phyloP scores from a whole-genome alignment of 2,329 filamentous ascomycete genomes.

The Scedosporium minutisporum region DNA sequence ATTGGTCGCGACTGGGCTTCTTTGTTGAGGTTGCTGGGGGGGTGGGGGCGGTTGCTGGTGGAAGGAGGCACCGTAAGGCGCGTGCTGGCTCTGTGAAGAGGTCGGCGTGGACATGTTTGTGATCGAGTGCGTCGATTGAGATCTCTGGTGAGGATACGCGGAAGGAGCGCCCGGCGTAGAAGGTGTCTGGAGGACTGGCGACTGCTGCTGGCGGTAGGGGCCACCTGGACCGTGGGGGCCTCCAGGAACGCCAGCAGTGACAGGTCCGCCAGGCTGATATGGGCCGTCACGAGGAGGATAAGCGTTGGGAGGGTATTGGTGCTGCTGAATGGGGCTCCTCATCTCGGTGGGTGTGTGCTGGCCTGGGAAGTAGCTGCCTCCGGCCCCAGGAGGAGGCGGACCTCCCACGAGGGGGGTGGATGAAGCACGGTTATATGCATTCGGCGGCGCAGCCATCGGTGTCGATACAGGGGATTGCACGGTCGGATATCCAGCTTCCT shows the following conservation, averaged over 20 bases:
- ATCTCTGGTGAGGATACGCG: constrained; percentile 25
- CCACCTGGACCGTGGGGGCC: constrained; percentile 2
- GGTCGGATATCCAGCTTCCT: not conserved
- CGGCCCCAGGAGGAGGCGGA: not conserved
- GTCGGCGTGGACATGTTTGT: constrained; percentile 44
- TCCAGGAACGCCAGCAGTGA: not conserved
- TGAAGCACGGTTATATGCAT: not conserved
- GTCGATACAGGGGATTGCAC: not conserved
- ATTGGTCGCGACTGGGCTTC: constrained; percentile 1
- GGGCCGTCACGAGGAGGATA: constrained; percentile 5
- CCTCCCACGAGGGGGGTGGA: not conserved
- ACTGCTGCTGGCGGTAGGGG: constrained; percentile 3
- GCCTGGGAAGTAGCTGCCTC: constrained; percentile 1
- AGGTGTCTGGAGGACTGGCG: constrained; percentile 5
- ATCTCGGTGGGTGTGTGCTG: constrained; percentile 3
- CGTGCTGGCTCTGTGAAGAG: constrained; percentile 49
- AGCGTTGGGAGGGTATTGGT: constrained; percentile 7
- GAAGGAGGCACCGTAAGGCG: constrained; percentile 28
- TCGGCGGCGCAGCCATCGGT: not conserved
- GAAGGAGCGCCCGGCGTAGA: constrained; percentile 2
- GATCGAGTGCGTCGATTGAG: constrained; percentile 46
- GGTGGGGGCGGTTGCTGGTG: constrained; percentile 3
- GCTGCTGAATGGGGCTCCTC: constrained; percentile 3
- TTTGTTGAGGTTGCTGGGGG: constrained; percentile 5
- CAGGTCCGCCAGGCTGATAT: constrained; percentile 2